These are phyloP conservation scores for Trametes versicolor DNA, from an alignment of 1,284 basidiomycete species.

Conservation along the genomic window DNA sequence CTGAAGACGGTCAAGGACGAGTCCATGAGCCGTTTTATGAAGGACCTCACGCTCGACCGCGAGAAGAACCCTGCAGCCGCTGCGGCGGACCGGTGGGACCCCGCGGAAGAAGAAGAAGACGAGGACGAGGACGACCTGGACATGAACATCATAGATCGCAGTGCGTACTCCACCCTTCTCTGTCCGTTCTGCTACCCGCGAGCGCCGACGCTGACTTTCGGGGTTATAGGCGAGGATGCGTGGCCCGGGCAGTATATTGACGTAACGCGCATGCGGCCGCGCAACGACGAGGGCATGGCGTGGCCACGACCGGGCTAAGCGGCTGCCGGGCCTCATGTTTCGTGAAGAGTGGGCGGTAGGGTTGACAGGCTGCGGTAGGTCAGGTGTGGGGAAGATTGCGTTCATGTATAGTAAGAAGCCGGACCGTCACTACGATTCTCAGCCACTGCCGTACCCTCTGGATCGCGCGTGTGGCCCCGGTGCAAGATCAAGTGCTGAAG, in stretches of 20 bases:
- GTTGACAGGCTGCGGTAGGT: slow-evolving; percentile 4
- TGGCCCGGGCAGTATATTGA: slow-evolving; percentile 79
- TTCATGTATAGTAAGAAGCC: slow-evolving; percentile 3
- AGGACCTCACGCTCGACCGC: slow-evolving; percentile 84
- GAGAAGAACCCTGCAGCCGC: slow-evolving; percentile 63
- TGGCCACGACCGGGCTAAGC: slow-evolving; percentile 68
- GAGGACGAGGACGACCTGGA: slow-evolving; percentile 68
- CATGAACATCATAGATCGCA: slow-evolving; percentile 71
- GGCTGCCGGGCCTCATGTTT: not conserved
- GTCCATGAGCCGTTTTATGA: slow-evolving; percentile 85
- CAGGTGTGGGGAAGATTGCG: slow-evolving; percentile 4
- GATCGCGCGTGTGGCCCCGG: not conserved
- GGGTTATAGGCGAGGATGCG: slow-evolving; percentile 62
- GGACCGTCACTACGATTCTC: not conserved
- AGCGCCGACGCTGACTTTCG: slow-evolving; percentile 24
- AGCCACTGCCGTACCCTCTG: not conserved
- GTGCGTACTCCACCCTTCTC: slow-evolving; percentile 53
- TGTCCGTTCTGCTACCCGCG: too few species aligned
- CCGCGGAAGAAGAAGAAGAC: slow-evolving; percentile 60
- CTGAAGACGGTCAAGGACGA: slow-evolving; percentile 79
- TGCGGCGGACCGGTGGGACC: slow-evolving; percentile 66
- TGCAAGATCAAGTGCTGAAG: not conserved
- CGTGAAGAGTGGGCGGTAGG: not conserved
- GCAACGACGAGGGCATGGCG: slow-evolving; percentile 60
- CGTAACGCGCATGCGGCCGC: slow-evolving; percentile 62